Conservation (phyloP, 495 filamentous ascomycete genomes). For the Penicillium coprophilum region DNA sequence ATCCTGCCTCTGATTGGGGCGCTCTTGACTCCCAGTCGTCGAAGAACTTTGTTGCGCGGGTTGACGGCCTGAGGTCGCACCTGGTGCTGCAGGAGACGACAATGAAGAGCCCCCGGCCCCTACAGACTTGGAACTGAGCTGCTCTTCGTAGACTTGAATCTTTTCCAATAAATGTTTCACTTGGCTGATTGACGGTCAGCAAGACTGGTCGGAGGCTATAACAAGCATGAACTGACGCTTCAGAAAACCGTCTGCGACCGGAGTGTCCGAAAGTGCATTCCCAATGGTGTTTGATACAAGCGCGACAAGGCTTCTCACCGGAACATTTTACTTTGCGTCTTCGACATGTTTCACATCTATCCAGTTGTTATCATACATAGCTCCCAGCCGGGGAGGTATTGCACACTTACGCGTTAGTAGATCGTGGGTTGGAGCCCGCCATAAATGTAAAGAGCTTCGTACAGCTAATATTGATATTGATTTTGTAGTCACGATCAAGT, state of each 20-base stretch:
- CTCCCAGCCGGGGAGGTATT: background rate
- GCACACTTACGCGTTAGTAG: constrained; percentile 18
- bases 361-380: constrained; percentile 6
- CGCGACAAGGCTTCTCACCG: constrained; percentile 24
- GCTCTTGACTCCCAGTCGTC: background rate
- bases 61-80: background rate
- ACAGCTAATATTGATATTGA: background rate
- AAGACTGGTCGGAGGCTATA: background rate
- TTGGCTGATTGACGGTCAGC: constrained; percentile 11
- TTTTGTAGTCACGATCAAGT: background rate
- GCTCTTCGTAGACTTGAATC: constrained; percentile 20
- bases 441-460: background rate
- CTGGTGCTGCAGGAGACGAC: background rate
- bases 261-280: constrained; percentile 19
- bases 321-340: constrained; percentile 26
- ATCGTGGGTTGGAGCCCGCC: constrained; percentile 13
- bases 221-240: constrained; percentile 17
- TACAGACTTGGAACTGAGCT: background rate
- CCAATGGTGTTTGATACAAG: constrained; percentile 25
- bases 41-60: background rate
- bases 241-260: constrained; percentile 20
- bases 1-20: background rate
- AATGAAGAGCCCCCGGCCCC: background rate
- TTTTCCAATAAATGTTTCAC: constrained; percentile 20
- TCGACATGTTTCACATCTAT: constrained; percentile 27